A percentile compares a stretch with the other conserved stretches of the same genome.
These are phyloP conservation scores for Fragosphaeria purpurea DNA, from an alignment of 2,329 filamentous ascomycete genomes.

Conservation along the genomic window DNA sequence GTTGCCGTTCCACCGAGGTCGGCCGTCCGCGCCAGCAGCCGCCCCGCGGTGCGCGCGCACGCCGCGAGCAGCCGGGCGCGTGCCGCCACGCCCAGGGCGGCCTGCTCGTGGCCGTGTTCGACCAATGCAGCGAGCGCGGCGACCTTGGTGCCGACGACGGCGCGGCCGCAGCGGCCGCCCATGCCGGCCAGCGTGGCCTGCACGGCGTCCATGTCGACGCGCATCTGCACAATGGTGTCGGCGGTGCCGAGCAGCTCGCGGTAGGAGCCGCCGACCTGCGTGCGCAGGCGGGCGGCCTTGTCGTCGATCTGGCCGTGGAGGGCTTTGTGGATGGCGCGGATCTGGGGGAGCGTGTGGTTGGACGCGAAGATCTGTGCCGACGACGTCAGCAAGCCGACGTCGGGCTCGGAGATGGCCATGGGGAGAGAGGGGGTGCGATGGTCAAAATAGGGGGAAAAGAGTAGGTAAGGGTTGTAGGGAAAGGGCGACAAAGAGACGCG, in stretches of 20 bases:
- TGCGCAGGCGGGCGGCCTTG: slow-evolving; percentile 51
- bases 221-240: slow-evolving; percentile 89
- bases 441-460: too few species aligned
- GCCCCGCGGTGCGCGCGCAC: slow-evolving; percentile 38
- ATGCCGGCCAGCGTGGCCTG: slow-evolving; percentile 63
- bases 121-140: slow-evolving; percentile 43
- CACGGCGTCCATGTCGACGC: slow-evolving; percentile 61
- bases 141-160: slow-evolving; percentile 57
- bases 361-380: slow-evolving; percentile 45
- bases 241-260: slow-evolving; percentile 85
- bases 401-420: slow-evolving; percentile 27
- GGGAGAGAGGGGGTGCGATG: not conserved
- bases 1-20: not conserved
- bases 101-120: slow-evolving; percentile 15
- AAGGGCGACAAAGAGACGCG: too few species aligned
- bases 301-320: slow-evolving; percentile 52
- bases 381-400: slow-evolving; percentile 37
- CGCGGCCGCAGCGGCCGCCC: slow-evolving; percentile 66
- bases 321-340: slow-evolving; percentile 51
- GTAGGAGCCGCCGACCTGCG: slow-evolving; percentile 60
- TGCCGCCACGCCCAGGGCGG: slow-evolving; percentile 25
- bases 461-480: too few species aligned
- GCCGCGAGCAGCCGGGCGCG: slow-evolving; percentile 40
- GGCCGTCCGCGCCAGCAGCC: slow-evolving; percentile 27
- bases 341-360: slow-evolving; percentile 50